These are phyloP conservation scores for Aspergillus aculeatinus DNA, from an alignment of 2,329 filamentous ascomycete species.

Conservation along the genomic window DNA sequence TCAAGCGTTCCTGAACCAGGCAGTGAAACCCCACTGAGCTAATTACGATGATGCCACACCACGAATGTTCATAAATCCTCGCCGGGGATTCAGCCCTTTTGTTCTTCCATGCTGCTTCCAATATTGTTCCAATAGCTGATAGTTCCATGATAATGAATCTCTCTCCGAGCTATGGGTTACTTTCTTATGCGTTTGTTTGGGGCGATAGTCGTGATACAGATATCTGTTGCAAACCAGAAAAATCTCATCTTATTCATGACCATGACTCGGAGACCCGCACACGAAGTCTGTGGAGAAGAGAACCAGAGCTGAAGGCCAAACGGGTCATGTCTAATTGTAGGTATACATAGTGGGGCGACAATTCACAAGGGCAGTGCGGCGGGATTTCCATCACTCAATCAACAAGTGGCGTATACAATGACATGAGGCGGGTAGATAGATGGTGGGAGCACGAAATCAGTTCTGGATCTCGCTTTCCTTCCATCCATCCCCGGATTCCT, in stretches of 20 bases:
- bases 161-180: neutral
- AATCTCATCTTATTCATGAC: neutral
- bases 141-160: neutral
- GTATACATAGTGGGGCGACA: neutral
- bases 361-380: neutral
- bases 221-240: neutral
- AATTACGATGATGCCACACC: constrained; percentile 16
- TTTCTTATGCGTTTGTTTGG: too few relatives aligned
- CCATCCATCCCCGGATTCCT: constrained; percentile 57
- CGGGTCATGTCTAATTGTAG: neutral
- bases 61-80: constrained; percentile 7
- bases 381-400: neutral
- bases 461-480: constrained; percentile 69
- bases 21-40: constrained; percentile 11
- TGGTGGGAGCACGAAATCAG: constrained; percentile 31
- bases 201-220: too few relatives aligned
- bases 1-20: constrained; percentile 16
- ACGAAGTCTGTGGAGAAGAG: neutral
- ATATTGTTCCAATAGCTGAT: neutral
- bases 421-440: neutral
- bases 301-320: neutral
- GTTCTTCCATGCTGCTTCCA: constrained; percentile 10
- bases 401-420: neutral
- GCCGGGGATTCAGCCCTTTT: neutral
- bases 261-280: neutral